Base-by-base conservation (phyloP, 257 asterid genomes). In the Nicotiana otophora region DNA sequence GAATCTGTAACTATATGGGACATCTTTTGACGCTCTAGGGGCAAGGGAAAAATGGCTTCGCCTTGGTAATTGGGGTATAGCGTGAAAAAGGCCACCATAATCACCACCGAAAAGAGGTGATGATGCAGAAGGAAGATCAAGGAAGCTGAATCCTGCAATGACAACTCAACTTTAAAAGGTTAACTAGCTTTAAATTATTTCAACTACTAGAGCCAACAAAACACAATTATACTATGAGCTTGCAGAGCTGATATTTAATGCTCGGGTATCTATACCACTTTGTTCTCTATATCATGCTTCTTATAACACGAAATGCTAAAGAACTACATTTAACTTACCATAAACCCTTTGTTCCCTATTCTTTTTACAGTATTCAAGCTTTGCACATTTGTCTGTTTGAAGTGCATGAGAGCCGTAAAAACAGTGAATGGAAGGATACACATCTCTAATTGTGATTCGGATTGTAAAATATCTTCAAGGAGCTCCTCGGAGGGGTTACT, bases 11-110 rank as follows among this genome's bases (percentile, higher is more conserved):
- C 93, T 89, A 72, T 77, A 78, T 12, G 97, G 97, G 54, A 89
- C 91, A 75, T 93, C 97, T 82, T 91, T 91, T 33, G 94, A 78
- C 81, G 97, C 98, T 83, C 89, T 87, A 20, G 95, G 91, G 48
- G 94, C 7, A 5, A n/a, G 64, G 36, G 81, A 61, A 4, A 62
- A 65, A 5, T 23, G 39, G 4, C 81, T 87, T 39, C 87, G 87
- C 58, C 58, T 86, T 12, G 95, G 86, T 39, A 88, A 77, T 46
- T 61, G 84, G 15, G 93, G 95, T 7, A 90, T 58, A 6, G 90
- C 51, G n/a, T 77, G 84, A 0, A 81, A 88, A 57, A 88, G 63
- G 69, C 93, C 83, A 16, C 95, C 93, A 23, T 82, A 88, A 82
- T 89, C 92, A 57, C 94, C 93, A 55, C 83, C 74, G 46, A 91